Evolutionary conservation across 768 basidiomycete species (phyloP), one percentile per base, ranked within the genome.

Genomic region (Fibroporia radiculosa): DNA sequence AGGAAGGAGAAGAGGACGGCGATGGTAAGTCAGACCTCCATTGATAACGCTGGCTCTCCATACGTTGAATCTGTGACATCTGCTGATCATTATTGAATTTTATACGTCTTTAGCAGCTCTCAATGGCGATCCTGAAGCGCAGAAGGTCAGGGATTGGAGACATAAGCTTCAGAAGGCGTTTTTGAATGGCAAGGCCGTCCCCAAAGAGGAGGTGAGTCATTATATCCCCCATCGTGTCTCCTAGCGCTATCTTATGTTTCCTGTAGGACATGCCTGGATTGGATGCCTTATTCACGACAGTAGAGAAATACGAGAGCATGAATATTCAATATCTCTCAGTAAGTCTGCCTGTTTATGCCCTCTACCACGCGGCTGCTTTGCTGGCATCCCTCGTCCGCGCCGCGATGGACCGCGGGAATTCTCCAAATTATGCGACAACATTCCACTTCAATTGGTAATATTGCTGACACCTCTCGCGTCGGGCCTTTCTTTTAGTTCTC

Each of bases 141-240:
- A 68, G 44, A 82, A 83, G 62, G 90, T 93, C 55, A 82, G 86
- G 58, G 85, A 88, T 47, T 95, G 93, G 92, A 73, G 93, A 53
- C 91, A 95, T 62, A 85, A 80, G 62, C 74, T 96, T 2, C 93
- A 97, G 66, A 86, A 91, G 62, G 85, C 79, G 0, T 85, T 92
- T 68, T 60, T 93, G 42, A 79, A 80, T 53, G 75, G 67, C 52
- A 82, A 82, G 63, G 65, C 66, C 5, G 50, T 70, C 6, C 83
- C 87, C 4, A 81, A 78, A 54, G 74, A 76, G 8, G 80, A 81
- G 52, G 85, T 88, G 52, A 42, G 72, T 65, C 23, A 18, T 19
- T 24, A 33, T 25, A 1, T 44, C 13, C 16, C 25, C 10, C 18
- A 32, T 34, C 40, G 42, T 44, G n/a, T n/a, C n/a, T n/a, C 11